Base-by-base conservation (phyloP, 2,329 filamentous ascomycete species). In the Blumeriella jaapii region DNA sequence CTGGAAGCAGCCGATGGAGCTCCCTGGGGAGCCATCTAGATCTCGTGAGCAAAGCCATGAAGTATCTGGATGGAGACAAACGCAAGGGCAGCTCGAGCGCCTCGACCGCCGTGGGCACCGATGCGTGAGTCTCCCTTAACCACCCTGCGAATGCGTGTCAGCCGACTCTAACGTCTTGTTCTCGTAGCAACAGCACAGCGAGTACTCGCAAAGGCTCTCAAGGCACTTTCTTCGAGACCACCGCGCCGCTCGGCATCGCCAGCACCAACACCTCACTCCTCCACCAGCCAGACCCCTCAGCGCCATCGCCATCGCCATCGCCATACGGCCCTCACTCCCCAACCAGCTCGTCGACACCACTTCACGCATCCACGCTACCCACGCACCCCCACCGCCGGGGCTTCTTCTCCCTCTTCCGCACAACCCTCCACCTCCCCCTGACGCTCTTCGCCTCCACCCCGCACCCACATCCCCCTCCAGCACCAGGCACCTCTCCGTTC, bases 21-120 rank as follows among this genome's bases (percentile, higher is more conserved):
- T 40, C 36, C 13, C 29, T 22, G n/a, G n/a, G n/a, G 1, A 38
- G 29, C 9, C 32, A 39, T 12, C 35, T 53, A 8, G 49, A 53
- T 44, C n/a, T 54, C 7, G 42, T 54, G 2, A 32, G 41, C 4
- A 51, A 40, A 25, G 40, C 41, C 0, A 33, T 50, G 29, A 42
- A 45, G 12, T 52, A 49, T 32, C 48, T 52, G 29, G 49, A 52
- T 20, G 28, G 13, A 4, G 27, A 32, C 5, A 29, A 35, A 22
- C 44, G 41, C 16, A 30, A 33, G 10, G 38, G 34, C 13, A 42
- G 36, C 34, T 38, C n/a, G n/a, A n/a, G 24, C 33, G 38, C 26
- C 8, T 40, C 34, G 2, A 26, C 17, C 13, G n/a, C 14, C 8
- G 38, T 34, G 16, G 34, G 31, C 24, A 13, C n/a, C 15, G 25